Conservation (phyloP, 2,329 filamentous ascomycete genomes). For the Penicillium olsonii region DNA sequence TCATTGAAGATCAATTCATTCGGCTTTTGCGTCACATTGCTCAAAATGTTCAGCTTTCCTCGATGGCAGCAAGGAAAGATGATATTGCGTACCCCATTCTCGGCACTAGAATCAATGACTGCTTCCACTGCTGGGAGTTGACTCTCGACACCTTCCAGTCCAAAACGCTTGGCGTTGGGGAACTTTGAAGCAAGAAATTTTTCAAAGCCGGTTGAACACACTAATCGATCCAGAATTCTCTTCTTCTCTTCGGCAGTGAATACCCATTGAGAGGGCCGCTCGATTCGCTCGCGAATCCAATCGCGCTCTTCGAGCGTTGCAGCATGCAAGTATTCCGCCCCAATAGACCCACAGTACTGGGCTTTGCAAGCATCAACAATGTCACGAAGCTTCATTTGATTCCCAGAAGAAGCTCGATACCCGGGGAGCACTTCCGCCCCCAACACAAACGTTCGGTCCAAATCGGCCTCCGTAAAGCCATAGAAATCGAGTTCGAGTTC, state of each 20-base stretch:
- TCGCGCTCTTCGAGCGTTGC: constrained; percentile 96
- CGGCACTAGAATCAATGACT: constrained; percentile 94
- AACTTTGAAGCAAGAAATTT: constrained; percentile 94
- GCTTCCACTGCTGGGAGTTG: constrained; percentile 99
- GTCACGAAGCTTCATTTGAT: constrained; percentile 96
- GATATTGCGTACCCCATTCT: constrained; percentile 98
- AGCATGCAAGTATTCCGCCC: constrained; percentile 98
- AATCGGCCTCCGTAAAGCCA: constrained; percentile 89
- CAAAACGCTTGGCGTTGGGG: constrained; percentile 99
- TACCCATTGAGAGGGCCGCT: constrained; percentile 94
- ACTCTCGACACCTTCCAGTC: constrained; percentile 94
- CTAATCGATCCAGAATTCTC: constrained; percentile 91
- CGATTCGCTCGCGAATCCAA: constrained; percentile 93
- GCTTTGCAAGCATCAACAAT: constrained; percentile 91
- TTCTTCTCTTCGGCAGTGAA: constrained; percentile 99
- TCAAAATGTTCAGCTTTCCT: constrained; percentile 95
- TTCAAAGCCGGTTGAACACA: constrained; percentile 99
- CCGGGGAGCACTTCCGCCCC: constrained; percentile 93
- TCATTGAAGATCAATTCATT: constrained; percentile 99
- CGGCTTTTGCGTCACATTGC: constrained; percentile 97
- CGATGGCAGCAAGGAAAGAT: constrained; percentile 93
- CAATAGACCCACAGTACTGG: constrained; percentile 96
- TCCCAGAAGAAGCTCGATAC: constrained; percentile 82
- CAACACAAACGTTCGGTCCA: constrained; percentile 87
- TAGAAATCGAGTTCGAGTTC: constrained; percentile 93